Percentiles rank a stretch among this genome's conserved stretches.
These are phyloP conservation scores for Brassica rapa DNA, from an alignment of 345 rosid genomes.

Conservation along the genomic window DNA sequence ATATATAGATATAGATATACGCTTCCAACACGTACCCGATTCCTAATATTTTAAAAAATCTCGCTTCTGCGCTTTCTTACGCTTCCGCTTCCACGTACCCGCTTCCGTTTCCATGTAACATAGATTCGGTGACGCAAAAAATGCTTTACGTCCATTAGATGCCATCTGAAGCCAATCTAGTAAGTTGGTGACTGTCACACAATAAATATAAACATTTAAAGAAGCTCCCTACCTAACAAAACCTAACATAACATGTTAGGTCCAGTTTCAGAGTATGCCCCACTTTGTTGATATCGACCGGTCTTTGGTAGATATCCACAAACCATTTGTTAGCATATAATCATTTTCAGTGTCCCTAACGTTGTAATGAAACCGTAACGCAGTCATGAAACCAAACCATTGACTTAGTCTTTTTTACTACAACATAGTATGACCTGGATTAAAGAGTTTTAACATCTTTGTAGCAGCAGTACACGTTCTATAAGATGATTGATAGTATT, in stretches of 20 bases:
- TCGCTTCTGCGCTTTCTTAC: too few species aligned
- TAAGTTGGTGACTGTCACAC: constrained; percentile 10
- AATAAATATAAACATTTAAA: background rate
- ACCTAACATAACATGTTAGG: constrained; percentile 32
- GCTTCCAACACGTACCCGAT: too few species aligned
- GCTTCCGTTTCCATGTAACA: too few species aligned
- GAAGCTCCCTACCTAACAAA: constrained; percentile 38
- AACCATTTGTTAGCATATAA: background rate
- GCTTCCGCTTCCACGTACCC: too few species aligned
- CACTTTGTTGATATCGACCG: constrained; percentile 28
- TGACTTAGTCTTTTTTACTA: constrained; percentile 1
- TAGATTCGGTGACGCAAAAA: background rate
- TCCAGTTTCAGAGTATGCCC: constrained; percentile 27
- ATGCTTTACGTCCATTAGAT: constrained; percentile 22
- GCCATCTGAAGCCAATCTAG: constrained; percentile 20
- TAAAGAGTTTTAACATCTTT: constrained; percentile 5
- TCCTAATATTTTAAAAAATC: too few species aligned
- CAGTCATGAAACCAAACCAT: background rate
- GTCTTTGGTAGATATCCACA: constrained; percentile 31
- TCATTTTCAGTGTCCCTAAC: constrained; percentile 11
- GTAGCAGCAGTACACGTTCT: constrained; percentile 11
- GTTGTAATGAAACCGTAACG: background rate
- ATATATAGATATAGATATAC: too few species aligned
- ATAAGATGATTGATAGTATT: constrained; percentile 16
- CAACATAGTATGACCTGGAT: constrained; percentile 13